These are phyloP conservation scores for Fusarium sp. DNA, from an alignment of 2,329 filamentous ascomycete species.

Conservation along the genomic window DNA sequence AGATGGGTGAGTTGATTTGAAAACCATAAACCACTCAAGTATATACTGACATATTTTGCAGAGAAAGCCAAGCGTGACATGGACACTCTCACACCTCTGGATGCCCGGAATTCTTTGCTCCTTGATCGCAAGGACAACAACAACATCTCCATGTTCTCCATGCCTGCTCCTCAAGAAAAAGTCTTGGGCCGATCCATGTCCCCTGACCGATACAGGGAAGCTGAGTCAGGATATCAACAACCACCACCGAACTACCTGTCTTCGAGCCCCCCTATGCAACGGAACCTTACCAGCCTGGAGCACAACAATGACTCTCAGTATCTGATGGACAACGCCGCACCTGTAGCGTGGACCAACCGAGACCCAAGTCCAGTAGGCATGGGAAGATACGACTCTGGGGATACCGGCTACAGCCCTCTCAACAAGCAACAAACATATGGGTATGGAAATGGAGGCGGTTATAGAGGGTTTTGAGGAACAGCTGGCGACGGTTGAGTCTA, in stretches of 20 bases:
- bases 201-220: conserved; percentile 47
- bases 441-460: conserved; percentile 38
- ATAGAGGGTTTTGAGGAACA: conserved; percentile 38
- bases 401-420: conserved; percentile 32
- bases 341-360: conserved; percentile 48
- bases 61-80: conserved; percentile 80
- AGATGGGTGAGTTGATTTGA: conserved; percentile 73
- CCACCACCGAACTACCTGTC: conserved; percentile 36
- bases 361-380: conserved; percentile 23
- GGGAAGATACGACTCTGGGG: conserved; percentile 31
- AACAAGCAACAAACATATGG: conserved; percentile 36
- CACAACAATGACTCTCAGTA: conserved; percentile 49
- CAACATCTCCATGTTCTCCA: conserved; percentile 54
- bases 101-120: conserved; percentile 86
- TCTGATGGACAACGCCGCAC: conserved; percentile 53
- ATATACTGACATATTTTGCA: conserved; percentile 51
- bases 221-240: conserved; percentile 34
- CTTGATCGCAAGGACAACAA: conserved; percentile 63
- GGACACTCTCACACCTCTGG: conserved; percentile 85
- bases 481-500: conserved; percentile 11
- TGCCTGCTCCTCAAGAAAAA: conserved; percentile 53
- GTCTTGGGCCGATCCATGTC: conserved; percentile 45
- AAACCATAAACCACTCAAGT: not conserved
- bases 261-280: conserved; percentile 44
- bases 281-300: conserved; percentile 51